Percentiles rank a stretch among this genome's conserved stretches.
phyloP scores from a whole-genome alignment of 192 early-diverging fungal genomes.

The Backusella macrospora region DNA sequence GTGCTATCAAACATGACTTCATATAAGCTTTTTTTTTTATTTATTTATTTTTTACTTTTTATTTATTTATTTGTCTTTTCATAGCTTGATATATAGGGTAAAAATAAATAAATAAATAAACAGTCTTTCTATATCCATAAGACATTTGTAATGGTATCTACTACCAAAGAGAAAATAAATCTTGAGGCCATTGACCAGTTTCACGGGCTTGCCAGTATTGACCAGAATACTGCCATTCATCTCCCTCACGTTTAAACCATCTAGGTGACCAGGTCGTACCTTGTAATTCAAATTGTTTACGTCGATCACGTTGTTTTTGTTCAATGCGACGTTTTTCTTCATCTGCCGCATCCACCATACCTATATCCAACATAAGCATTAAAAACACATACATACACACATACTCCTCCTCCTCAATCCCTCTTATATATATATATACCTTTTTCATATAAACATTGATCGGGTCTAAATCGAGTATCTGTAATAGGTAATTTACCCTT shows the following conservation, averaged over 20 bases:
- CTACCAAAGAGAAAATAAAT: slow-evolving; percentile 45
- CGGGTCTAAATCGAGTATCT: slow-evolving; percentile 92
- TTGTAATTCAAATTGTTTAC: slow-evolving; percentile 71
- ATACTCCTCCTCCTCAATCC: too few species aligned
- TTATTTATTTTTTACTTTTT: too few species aligned
- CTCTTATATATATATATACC: slow-evolving; percentile 2
- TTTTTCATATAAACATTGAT: slow-evolving; percentile 90
- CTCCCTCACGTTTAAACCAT: slow-evolving; percentile 75
- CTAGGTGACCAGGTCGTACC: slow-evolving; percentile 70
- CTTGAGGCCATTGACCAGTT: slow-evolving; percentile 42
- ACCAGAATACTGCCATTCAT: slow-evolving; percentile 82
- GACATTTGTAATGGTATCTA: too few species aligned
- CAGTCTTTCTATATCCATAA: not conserved
- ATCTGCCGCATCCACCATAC: slow-evolving; percentile 80
- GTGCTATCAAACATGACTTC: too few species aligned
- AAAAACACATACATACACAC: too few species aligned
- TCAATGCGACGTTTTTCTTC: slow-evolving; percentile 83
- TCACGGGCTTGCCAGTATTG: slow-evolving; percentile 82
- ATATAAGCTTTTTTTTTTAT: too few species aligned
- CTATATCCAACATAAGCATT: slow-evolving; percentile 41
- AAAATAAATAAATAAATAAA: too few species aligned
- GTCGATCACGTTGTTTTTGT: slow-evolving; percentile 83
- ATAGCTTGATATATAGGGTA: too few species aligned
- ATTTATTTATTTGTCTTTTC: too few species aligned
- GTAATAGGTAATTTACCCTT: slow-evolving; percentile 73